These are phyloP conservation scores for Suillus variegatus DNA, from an alignment of 768 basidiomycete species.

Conservation along the genomic window DNA sequence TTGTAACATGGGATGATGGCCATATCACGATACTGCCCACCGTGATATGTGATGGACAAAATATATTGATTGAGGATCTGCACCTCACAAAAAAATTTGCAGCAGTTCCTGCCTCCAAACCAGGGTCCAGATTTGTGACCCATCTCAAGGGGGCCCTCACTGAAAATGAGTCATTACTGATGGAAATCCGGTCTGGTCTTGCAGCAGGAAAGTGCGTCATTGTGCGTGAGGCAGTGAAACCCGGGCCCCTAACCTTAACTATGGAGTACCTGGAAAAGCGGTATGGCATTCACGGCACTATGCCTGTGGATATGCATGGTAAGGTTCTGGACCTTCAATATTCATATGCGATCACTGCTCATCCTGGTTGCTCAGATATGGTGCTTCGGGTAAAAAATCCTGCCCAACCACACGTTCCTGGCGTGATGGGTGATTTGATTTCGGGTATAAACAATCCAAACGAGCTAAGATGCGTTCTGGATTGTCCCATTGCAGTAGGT, in stretches of 20 bases:
- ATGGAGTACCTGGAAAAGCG: neutral
- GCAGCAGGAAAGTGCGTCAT: neutral
- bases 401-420: neutral
- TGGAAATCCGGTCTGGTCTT: neutral
- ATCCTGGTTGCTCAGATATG: neutral
- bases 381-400: neutral
- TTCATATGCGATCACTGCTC: neutral
- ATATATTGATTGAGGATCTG: neutral
- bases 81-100: neutral
- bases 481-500: neutral
- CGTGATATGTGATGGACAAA: neutral
- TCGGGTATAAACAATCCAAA: neutral
- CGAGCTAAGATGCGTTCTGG: neutral
- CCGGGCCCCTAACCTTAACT: neutral
- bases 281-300: neutral
- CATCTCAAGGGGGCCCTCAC: neutral
- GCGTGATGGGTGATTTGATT: neutral
- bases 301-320: neutral
- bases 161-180: neutral
- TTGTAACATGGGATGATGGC: neutral
- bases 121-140: neutral
- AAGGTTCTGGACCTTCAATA: neutral
- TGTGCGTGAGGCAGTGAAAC: neutral
- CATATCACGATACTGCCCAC: neutral
- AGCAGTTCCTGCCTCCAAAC: neutral